Conservation (phyloP, 163 green algal genomes). For the Chloroidium sp. region DNA sequence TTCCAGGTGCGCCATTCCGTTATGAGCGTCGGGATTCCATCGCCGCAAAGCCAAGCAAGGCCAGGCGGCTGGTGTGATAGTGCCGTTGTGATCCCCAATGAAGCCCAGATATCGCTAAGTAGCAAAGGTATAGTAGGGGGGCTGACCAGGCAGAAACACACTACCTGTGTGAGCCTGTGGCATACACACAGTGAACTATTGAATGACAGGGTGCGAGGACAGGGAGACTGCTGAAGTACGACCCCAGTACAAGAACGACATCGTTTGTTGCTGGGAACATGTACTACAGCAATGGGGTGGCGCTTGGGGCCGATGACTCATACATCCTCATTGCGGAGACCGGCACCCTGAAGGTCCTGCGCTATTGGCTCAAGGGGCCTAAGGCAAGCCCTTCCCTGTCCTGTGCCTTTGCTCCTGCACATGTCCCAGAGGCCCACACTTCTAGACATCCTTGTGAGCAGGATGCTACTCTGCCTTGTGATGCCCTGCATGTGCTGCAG, state of each 20-base stretch:
- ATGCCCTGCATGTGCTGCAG: no score
- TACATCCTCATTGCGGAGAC: conserved; percentile 66
- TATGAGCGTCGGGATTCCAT: neutral
- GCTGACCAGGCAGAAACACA: neutral
- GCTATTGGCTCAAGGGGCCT: conserved; percentile 47
- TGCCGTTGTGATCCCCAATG: no score
- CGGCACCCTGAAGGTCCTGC: conserved; percentile 30
- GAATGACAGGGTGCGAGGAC: conserved; percentile 30
- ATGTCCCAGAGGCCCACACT: neutral
- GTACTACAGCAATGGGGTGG: conserved; percentile 67
- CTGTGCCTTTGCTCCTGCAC: neutral
- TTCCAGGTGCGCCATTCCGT: conserved; percentile 15
- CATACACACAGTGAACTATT: neutral
- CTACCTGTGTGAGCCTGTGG: neutral
- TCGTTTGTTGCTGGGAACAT: conserved; percentile 41
- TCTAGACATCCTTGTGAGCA: conserved; percentile 19
- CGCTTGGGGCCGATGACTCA: conserved; percentile 44
- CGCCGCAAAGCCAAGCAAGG: no score
- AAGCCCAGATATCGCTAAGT: neutral
- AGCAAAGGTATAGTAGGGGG: neutral
- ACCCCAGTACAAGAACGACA: conserved; percentile 30
- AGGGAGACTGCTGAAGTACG: conserved; percentile 55
- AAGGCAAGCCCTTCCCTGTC: conserved; percentile 20
- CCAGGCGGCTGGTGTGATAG: no score
- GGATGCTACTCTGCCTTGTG: no score